Percentiles rank a stretch among this genome's conserved stretches.
Evolutionary conservation across 106 monocot genomes (phyloP).

Genomic region (Dendrobium chrysotoxum): DNA sequence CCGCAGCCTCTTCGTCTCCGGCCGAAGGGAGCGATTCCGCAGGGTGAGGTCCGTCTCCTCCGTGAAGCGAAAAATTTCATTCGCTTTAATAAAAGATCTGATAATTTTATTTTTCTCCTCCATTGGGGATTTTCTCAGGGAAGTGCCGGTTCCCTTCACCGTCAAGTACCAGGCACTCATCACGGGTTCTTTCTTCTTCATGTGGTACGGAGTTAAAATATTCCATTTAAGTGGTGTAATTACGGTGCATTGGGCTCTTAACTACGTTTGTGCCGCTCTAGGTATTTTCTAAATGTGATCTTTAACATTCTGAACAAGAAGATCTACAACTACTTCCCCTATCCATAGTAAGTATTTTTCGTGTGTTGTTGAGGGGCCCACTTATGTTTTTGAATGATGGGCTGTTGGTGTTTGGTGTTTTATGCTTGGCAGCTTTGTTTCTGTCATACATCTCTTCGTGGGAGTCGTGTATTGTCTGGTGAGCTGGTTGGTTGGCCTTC

Average conservation of each 20-base stretch:
- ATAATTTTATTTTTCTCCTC: neutral
- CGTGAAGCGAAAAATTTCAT: neutral
- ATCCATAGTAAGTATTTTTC: slow-evolving; percentile 77
- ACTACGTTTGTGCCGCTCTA: slow-evolving; percentile 21
- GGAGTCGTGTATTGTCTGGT: slow-evolving; percentile 83
- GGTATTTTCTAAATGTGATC: slow-evolving; percentile 98
- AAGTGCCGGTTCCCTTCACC: slow-evolving; percentile 36
- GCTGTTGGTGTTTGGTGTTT: slow-evolving; percentile 4
- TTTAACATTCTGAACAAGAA: slow-evolving; percentile 99
- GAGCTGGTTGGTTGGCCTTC: slow-evolving; percentile 88
- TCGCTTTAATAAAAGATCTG: neutral
- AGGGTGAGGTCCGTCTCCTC: slow-evolving; percentile 96
- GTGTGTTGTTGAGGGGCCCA: neutral
- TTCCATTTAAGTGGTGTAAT: neutral
- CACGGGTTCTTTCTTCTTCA: slow-evolving; percentile 99
- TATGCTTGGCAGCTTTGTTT: slow-evolving; percentile 63
- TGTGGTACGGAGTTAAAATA: slow-evolving; percentile 40
- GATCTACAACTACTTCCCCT: slow-evolving; percentile 99
- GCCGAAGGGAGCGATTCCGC: slow-evolving; percentile 78
- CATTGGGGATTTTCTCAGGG: slow-evolving; percentile 13
- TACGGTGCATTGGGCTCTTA: neutral
- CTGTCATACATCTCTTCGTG: slow-evolving; percentile 73
- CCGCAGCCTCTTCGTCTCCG: slow-evolving; percentile 47
- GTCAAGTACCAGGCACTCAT: slow-evolving; percentile 74
- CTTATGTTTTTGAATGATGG: slow-evolving; percentile 2